Percentiles rank a stretch among this genome's conserved stretches.
Evolutionary conservation across 352 stramenopile species (phyloP).

Genomic region (Phytophthora nicotianae): DNA sequence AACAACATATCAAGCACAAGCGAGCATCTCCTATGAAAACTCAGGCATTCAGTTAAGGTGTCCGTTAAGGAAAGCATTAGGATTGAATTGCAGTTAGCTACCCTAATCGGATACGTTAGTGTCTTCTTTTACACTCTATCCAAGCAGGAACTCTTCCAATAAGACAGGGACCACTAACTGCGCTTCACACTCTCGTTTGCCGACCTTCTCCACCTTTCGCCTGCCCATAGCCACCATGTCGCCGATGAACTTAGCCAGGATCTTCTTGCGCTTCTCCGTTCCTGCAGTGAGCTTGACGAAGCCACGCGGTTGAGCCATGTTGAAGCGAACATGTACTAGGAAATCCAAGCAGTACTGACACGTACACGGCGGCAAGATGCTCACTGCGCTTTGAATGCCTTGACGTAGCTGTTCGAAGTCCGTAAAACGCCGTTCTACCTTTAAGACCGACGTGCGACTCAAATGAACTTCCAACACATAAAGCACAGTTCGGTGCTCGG

Average conservation of each 20-base stretch:
- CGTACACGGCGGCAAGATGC: constrained; percentile 33
- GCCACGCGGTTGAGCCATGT: constrained; percentile 34
- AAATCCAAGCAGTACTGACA: constrained; percentile 60
- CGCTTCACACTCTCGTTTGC: constrained; percentile 31
- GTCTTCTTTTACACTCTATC: not conserved
- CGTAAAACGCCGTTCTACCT: constrained; percentile 54
- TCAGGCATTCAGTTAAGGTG: constrained; percentile 14
- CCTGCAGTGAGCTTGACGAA: constrained; percentile 35
- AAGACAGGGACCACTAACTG: constrained; percentile 37
- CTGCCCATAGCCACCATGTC: constrained; percentile 41
- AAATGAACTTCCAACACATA: constrained; percentile 52
- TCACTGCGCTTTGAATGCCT: constrained; percentile 27
- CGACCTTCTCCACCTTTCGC: constrained; percentile 22
- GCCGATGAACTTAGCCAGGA: constrained; percentile 43
- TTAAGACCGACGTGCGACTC: constrained; percentile 10
- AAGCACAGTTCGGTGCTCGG: constrained; percentile 22
- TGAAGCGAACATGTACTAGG: constrained; percentile 52
- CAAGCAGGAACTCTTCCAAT: constrained; percentile 40
- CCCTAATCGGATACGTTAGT: not conserved
- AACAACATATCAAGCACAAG: constrained; percentile 65
- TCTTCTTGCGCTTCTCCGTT: constrained; percentile 43
- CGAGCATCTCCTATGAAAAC: constrained; percentile 43
- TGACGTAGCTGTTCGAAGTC: constrained; percentile 48
- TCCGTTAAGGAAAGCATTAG: not conserved
- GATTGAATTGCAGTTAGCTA: constrained; percentile 8